Base-by-base conservation (phyloP, 345 rosid species). In the Microcos paniculata region DNA sequence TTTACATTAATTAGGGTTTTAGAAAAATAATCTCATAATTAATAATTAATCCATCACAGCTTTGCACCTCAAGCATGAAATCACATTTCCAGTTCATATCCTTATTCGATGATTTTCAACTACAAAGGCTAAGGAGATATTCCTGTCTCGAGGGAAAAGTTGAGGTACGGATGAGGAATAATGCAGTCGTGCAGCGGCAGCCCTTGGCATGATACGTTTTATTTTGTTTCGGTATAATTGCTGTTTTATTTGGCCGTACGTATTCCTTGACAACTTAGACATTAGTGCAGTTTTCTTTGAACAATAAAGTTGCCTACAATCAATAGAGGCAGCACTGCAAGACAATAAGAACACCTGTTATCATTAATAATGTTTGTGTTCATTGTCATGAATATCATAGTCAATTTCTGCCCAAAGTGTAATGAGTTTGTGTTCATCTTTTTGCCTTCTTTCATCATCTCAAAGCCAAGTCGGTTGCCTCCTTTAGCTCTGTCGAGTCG, bases 291-390 rank as follows among this genome's bases (percentile, higher is more conserved):
- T 67, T 67, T 67, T 45, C 55, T 6, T 26, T 67, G 71, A 15
- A 40, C 9, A 65, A 65, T 23, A 67, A 67, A 67, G 71, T 67
- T 67, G 8, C 30, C 1, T 40, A 21, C 51, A 65, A 65, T 23
- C 45, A 57, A 55, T 21, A 24, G 31, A 57, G 26, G 7, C 13
- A 11, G 2, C 19, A 8, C 23, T 24, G 33, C 1, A 14, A 66
- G 53, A 45, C 55, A 45, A 15, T n/a, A 8, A 13, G 14, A 45
- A 12, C 23, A 45, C 23, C 42, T 24, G 23, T 26, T 24, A 67
- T 67, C 55, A 45, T n/a, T n/a, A n/a, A n/a, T 67, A 24, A 24
- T 67, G 71, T 23, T 67, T 26, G 45, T 67, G 31, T 15, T 67
- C 55, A 24, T 26, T 45, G 26, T 67, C 53, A 45, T 40, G 28